phyloP scores from a whole-genome alignment of 768 basidiomycete species.

The Tephrocybe sp. region DNA sequence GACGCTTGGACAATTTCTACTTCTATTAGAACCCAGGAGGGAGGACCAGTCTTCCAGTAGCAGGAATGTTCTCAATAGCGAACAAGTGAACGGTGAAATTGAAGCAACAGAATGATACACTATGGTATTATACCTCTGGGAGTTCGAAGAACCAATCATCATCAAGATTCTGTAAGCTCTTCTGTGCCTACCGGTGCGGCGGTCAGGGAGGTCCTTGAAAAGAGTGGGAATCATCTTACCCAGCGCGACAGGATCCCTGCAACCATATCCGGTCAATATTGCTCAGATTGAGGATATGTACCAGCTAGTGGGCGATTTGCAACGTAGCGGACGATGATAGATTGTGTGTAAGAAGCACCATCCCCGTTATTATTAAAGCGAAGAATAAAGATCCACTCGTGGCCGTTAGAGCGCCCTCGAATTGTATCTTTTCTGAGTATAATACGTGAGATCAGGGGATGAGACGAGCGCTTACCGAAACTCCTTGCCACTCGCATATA shows the following conservation, averaged over 20 bases:
- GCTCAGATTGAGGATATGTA: background rate
- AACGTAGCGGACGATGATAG: constrained; percentile 4
- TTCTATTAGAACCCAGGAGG: too few species aligned
- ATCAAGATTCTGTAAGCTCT: too few species aligned
- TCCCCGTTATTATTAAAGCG: constrained; percentile 15
- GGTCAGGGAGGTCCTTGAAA: too few species aligned
- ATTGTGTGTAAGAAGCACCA: constrained; percentile 17
- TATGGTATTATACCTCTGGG: too few species aligned
- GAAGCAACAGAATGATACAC: too few species aligned
- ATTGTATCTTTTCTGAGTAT: constrained; percentile 15
- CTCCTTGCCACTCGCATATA: constrained; percentile 18
- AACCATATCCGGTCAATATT: constrained; percentile 12
- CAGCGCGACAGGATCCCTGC: constrained; percentile 18
- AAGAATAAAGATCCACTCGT: constrained; percentile 22
- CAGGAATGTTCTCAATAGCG: too few species aligned
- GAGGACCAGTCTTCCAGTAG: too few species aligned
- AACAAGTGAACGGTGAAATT: too few species aligned
- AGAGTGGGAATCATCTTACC: constrained; percentile 6
- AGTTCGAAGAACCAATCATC: too few species aligned
- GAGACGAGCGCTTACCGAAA: constrained; percentile 13
- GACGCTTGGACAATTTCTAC: too few species aligned
- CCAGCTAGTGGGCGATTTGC: background rate
- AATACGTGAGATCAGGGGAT: background rate
- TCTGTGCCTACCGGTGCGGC: too few species aligned
- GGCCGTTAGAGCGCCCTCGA: constrained; percentile 18